A percentile compares a stretch with the other conserved stretches of the same genome.
Evolutionary conservation across 2,329 filamentous ascomycete species (phyloP).

Genomic region (Verticillium albo-atrum): DNA sequence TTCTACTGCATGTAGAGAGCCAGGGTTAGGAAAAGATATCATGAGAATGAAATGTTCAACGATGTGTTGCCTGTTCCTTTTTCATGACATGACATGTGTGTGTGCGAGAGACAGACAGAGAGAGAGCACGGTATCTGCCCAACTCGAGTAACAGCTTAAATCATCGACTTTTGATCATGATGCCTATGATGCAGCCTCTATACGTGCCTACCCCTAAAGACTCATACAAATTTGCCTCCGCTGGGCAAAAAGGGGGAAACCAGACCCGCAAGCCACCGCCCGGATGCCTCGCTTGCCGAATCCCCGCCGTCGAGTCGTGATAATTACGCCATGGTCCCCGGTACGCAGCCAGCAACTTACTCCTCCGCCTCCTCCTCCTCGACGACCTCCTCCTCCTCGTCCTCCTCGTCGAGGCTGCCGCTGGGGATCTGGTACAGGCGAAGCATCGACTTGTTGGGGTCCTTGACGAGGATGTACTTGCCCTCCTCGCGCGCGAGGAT

Average conservation of each 20-base stretch:
- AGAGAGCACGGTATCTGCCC: too few species aligned
- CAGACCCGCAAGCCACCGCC: not conserved
- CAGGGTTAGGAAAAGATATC: not conserved
- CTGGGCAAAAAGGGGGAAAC: not conserved
- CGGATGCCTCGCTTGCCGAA: not conserved
- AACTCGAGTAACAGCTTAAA: not conserved
- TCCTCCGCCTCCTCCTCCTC: slow-evolving; percentile 36
- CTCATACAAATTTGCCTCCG: slow-evolving; percentile 1
- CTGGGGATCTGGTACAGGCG: slow-evolving; percentile 87
- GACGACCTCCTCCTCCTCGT: slow-evolving; percentile 49
- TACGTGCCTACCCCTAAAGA: not conserved
- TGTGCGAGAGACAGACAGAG: too few species aligned
- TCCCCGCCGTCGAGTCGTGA: not conserved
- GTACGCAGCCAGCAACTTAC: slow-evolving; percentile 11
- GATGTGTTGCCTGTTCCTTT: too few species aligned
- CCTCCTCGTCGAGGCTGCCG: slow-evolving; percentile 82
- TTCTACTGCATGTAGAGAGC: not conserved
- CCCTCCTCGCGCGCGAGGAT: slow-evolving; percentile 71
- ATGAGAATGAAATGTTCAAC: not conserved
- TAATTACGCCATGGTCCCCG: not conserved
- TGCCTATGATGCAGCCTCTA: not conserved
- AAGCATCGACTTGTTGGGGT: slow-evolving; percentile 95
- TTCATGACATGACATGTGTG: too few species aligned
- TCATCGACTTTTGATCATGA: slow-evolving; percentile 3
- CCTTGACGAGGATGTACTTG: slow-evolving; percentile 80